phyloP scores from a whole-genome alignment of 306 rosid genomes.

The Lagenaria siceraria region DNA sequence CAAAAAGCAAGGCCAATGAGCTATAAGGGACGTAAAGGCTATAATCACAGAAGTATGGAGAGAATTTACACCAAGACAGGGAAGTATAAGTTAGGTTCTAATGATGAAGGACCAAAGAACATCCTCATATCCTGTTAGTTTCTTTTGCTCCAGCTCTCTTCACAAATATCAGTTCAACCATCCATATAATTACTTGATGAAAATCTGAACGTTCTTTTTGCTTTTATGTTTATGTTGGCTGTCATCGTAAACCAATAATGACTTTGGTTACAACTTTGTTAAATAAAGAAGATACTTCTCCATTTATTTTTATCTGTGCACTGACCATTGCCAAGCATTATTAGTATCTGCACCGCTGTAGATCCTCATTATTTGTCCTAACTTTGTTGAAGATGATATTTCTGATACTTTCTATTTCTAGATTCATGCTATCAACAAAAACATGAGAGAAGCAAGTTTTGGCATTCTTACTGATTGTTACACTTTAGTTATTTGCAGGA shows the following conservation, averaged over 20 bases:
- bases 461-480: slow-evolving; percentile 24
- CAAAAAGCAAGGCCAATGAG: too few relatives aligned
- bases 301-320: not conserved
- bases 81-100: too few relatives aligned
- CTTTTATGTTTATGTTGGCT: not conserved
- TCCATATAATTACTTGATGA: too few relatives aligned
- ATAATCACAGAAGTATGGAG: too few relatives aligned
- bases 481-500: slow-evolving; percentile 46
- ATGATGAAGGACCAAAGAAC: too few relatives aligned
- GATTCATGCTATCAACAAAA: not conserved
- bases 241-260: not conserved
- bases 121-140: too few relatives aligned
- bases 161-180: too few relatives aligned
- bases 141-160: too few relatives aligned
- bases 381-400: not conserved
- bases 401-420: not conserved
- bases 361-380: not conserved
- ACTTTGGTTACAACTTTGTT: not conserved
- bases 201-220: too few relatives aligned
- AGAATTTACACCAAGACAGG: too few relatives aligned
- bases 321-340: not conserved
- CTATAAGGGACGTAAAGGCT: too few relatives aligned
- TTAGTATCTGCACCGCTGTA: not conserved
- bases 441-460: not conserved
- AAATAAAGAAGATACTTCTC: not conserved